These are phyloP conservation scores for Teunomyces stri DNA, from an alignment of 805 yeast species.

Conservation along the genomic window DNA sequence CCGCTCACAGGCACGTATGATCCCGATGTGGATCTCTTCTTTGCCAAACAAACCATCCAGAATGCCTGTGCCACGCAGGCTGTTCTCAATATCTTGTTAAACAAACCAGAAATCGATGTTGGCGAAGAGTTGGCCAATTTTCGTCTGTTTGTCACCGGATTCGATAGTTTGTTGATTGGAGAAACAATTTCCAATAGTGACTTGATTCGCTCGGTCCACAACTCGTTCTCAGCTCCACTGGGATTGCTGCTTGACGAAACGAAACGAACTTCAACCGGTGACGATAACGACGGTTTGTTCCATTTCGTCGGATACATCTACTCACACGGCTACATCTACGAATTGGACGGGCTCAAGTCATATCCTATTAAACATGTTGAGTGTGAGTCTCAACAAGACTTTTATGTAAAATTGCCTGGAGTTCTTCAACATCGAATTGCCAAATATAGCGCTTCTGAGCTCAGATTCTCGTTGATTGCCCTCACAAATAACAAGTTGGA, in stretches of 20 bases:
- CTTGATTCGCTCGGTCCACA: slow-evolving; percentile 53
- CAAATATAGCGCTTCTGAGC: slow-evolving; percentile 46
- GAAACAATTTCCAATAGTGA: slow-evolving; percentile 62
- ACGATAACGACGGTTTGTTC: slow-evolving; percentile 48
- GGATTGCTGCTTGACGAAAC: slow-evolving; percentile 48
- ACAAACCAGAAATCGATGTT: slow-evolving; percentile 38
- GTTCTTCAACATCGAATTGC: slow-evolving; percentile 47
- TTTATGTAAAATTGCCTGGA: slow-evolving; percentile 39
- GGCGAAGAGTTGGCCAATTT: slow-evolving; percentile 51
- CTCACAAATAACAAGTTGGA: slow-evolving; percentile 50
- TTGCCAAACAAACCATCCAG: slow-evolving; percentile 62
- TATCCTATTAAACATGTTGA: slow-evolving; percentile 52
- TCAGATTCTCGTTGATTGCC: slow-evolving; percentile 56
- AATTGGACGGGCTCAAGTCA: slow-evolving; percentile 59
- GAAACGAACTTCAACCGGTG: slow-evolving; percentile 14
- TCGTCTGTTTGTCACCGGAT: slow-evolving; percentile 47
- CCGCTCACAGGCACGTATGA: slow-evolving; percentile 49
- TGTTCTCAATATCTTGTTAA: slow-evolving; percentile 54
- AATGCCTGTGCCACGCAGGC: slow-evolving; percentile 79
- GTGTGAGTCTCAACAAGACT: slow-evolving; percentile 40
- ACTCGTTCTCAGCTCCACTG: slow-evolving; percentile 63
- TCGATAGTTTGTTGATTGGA: slow-evolving; percentile 58
- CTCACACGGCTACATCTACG: slow-evolving; percentile 47
- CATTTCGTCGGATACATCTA: slow-evolving; percentile 59
- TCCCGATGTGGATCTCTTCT: slow-evolving; percentile 42